Evolutionary conservation across 2,329 filamentous ascomycete genomes (phyloP).

Genomic region (Escovopsis sp.): DNA sequence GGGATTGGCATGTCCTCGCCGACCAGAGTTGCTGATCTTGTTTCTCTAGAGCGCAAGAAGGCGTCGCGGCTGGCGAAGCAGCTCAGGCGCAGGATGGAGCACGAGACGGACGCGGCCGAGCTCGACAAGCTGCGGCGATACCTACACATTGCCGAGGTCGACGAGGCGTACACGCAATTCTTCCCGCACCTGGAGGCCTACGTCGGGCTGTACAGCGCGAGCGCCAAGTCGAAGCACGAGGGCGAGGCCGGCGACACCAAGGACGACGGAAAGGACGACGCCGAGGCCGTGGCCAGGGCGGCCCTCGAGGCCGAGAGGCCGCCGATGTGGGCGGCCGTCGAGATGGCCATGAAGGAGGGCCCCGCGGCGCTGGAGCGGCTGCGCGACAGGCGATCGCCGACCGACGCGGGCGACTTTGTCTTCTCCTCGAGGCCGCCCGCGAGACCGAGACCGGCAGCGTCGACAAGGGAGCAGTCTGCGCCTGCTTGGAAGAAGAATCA

Average conservation of each 20-base stretch:
- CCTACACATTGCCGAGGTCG: slow-evolving; percentile 56
- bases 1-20: no score
- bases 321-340: slow-evolving; percentile 54
- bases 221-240: slow-evolving; percentile 17
- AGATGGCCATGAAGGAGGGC: slow-evolving; percentile 47
- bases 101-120: slow-evolving; percentile 35
- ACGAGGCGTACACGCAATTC: slow-evolving; percentile 60
- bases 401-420: slow-evolving; percentile 2
- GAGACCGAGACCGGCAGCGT: background rate
- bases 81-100: slow-evolving; percentile 41
- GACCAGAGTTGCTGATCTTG: no score
- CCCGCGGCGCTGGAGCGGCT: slow-evolving; percentile 35
- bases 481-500: slow-evolving; percentile 5
- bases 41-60: slow-evolving; percentile 51
- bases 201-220: slow-evolving; percentile 45
- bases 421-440: slow-evolving; percentile 4
- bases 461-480: background rate
- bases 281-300: slow-evolving; percentile 25
- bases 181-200: slow-evolving; percentile 60
- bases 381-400: slow-evolving; percentile 33
- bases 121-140: slow-evolving; percentile 35
- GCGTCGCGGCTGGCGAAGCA: slow-evolving; percentile 52
- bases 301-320: slow-evolving; percentile 32
- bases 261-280: background rate
- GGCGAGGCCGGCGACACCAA: slow-evolving; percentile 25